These are phyloP conservation scores for Malassezia caprae DNA, from an alignment of 1,284 basidiomycete genomes.

Conservation along the genomic window DNA sequence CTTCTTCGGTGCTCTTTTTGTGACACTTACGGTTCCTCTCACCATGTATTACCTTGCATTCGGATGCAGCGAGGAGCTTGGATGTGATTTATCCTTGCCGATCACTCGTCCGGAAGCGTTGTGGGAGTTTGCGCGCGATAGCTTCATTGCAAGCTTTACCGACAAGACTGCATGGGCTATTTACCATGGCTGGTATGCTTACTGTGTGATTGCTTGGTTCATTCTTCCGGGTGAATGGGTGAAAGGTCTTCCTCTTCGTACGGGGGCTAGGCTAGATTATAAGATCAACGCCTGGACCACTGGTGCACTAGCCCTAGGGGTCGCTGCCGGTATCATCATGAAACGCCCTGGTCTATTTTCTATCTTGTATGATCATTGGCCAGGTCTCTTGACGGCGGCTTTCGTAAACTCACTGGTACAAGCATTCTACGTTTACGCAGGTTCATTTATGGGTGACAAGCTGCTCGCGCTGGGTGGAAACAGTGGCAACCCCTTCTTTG, in stretches of 20 bases:
- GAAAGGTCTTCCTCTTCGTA: slow-evolving; percentile 66
- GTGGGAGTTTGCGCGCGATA: slow-evolving; percentile 15
- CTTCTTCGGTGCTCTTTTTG: slow-evolving; percentile 64
- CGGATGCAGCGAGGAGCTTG: slow-evolving; percentile 62
- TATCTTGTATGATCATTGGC: slow-evolving; percentile 82
- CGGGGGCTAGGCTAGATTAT: slow-evolving; percentile 68
- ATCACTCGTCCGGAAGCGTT: slow-evolving; percentile 22
- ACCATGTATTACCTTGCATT: slow-evolving; percentile 72
- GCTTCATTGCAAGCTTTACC: slow-evolving; percentile 54
- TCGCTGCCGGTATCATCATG: slow-evolving; percentile 63
- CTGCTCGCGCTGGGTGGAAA: slow-evolving; percentile 87
- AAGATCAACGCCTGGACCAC: slow-evolving; percentile 93
- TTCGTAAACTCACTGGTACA: slow-evolving; percentile 62
- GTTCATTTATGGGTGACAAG: slow-evolving; percentile 58
- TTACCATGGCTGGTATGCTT: slow-evolving; percentile 84
- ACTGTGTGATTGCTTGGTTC: slow-evolving; percentile 69
- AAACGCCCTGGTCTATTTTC: slow-evolving; percentile 72
- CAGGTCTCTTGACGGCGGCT: slow-evolving; percentile 76
- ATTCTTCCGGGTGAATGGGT: slow-evolving; percentile 78
- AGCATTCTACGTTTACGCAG: slow-evolving; percentile 62
- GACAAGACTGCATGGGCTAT: slow-evolving; percentile 65
- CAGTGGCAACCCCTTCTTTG: slow-evolving; percentile 75
- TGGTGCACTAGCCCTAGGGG: slow-evolving; percentile 53
- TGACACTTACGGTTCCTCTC: slow-evolving; percentile 65
- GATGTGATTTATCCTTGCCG: slow-evolving; percentile 33